A percentile compares a stretch with the other conserved stretches of the same genome.
These are phyloP conservation scores for Hyaloscypha variabilis DNA, from an alignment of 495 filamentous ascomycete genomes.

Conservation along the genomic window DNA sequence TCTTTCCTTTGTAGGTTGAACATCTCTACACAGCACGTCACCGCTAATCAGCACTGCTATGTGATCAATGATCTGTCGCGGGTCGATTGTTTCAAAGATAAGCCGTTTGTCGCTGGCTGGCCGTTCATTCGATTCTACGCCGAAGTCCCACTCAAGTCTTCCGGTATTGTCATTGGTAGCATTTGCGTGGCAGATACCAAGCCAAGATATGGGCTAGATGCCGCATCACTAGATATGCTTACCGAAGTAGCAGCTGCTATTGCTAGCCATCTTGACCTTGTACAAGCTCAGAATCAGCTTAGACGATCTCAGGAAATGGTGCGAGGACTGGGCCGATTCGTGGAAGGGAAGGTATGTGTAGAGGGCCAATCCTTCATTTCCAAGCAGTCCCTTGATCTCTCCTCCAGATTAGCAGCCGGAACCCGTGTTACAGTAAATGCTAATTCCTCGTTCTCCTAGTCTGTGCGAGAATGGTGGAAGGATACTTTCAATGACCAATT, in stretches of 20 bases:
- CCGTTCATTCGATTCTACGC: conserved; percentile 35
- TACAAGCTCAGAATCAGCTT: conserved; percentile 33
- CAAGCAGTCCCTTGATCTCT: too few species aligned
- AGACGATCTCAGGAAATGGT: conserved; percentile 29
- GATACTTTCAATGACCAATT: too few species aligned
- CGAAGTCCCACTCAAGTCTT: conserved; percentile 35
- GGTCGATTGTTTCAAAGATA: conserved; percentile 36
- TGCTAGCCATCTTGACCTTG: conserved; percentile 42
- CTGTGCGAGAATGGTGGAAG: too few species aligned
- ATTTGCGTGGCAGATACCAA: conserved; percentile 37
- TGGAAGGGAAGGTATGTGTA: conserved; percentile 16
- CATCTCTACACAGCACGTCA: not conserved
- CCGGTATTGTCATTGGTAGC: conserved; percentile 34
- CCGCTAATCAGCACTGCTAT: not conserved
- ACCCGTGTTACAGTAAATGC: too few species aligned
- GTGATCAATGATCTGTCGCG: conserved; percentile 38
- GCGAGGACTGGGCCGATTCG: conserved; percentile 35
- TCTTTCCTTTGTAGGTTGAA: not conserved
- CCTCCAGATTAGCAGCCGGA: too few species aligned
- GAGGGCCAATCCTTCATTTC: too few species aligned
- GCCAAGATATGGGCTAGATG: conserved; percentile 28
- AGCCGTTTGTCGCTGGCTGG: conserved; percentile 31
- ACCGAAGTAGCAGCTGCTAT: conserved; percentile 41
- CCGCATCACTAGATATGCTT: conserved; percentile 31
- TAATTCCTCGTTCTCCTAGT: too few species aligned